These are phyloP conservation scores for Verticillium longisporum DNA, from an alignment of 2,329 filamentous ascomycete genomes.

Conservation along the genomic window DNA sequence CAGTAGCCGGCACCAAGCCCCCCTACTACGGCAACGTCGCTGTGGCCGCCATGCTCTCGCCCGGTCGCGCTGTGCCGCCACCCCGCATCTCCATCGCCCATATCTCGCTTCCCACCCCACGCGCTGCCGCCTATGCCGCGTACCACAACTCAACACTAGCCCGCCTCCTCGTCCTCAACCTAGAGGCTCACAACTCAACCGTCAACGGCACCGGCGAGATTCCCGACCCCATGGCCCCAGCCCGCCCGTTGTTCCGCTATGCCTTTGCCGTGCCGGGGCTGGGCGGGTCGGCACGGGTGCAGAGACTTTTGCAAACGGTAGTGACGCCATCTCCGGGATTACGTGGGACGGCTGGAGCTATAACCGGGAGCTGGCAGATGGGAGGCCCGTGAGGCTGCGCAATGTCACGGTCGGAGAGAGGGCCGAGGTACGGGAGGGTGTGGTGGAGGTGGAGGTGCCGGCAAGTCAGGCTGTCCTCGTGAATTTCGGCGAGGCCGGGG, in stretches of 20 bases:
- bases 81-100: constrained; percentile 35
- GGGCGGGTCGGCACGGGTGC: constrained; percentile 24
- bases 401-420: constrained; percentile 50
- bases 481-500: constrained; percentile 16
- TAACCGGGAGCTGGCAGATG: constrained; percentile 50
- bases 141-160: constrained; percentile 37
- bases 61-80: constrained; percentile 20
- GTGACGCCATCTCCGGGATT: constrained; percentile 55
- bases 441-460: constrained; percentile 27
- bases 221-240: constrained; percentile 20
- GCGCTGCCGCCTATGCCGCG: constrained; percentile 48
- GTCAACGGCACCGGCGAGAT: constrained; percentile 26
- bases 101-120: constrained; percentile 30
- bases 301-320: constrained; percentile 54
- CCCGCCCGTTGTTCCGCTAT: constrained; percentile 27
- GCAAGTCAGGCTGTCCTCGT: constrained; percentile 35
- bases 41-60: constrained; percentile 48
- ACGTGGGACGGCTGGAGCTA: constrained; percentile 57
- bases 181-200: constrained; percentile 54
- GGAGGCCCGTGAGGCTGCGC: constrained; percentile 41
- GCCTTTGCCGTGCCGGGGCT: constrained; percentile 27
- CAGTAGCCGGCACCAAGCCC: constrained; percentile 49
- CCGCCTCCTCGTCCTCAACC: constrained; percentile 49
- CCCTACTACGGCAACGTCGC: constrained; percentile 60
- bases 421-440: constrained; percentile 26